A percentile compares a stretch with the other conserved stretches of the same genome.
These are phyloP conservation scores for Spizellomyces sp. DNA, from an alignment of 192 early-diverging fungal genomes.

Conservation along the genomic window DNA sequence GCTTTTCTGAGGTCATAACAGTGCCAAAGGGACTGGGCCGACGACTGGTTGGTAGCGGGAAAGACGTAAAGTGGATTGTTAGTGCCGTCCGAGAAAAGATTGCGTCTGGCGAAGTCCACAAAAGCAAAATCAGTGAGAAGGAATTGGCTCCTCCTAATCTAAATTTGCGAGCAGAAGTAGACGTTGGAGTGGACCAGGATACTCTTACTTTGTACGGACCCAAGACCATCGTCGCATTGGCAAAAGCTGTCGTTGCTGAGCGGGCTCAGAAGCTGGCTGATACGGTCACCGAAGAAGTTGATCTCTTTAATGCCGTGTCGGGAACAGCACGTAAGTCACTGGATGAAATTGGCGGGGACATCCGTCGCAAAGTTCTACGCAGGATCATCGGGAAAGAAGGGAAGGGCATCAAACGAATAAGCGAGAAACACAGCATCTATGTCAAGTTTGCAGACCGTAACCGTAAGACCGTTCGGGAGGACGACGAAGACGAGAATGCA, in stretches of 20 bases:
- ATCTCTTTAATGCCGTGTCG: conserved; percentile 62
- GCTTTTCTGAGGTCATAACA: conserved; percentile 41
- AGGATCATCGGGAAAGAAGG: conserved; percentile 87
- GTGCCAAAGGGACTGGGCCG: conserved; percentile 49
- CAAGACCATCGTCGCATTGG: conserved; percentile 49
- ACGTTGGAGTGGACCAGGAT: conserved; percentile 32
- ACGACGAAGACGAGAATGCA: conserved; percentile 53
- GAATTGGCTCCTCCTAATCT: conserved; percentile 19
- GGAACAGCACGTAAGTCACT: conserved; percentile 58
- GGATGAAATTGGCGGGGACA: conserved; percentile 35
- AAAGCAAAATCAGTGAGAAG: conserved; percentile 32
- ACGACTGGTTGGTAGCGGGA: conserved; percentile 31
- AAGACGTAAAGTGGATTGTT: conserved; percentile 43
- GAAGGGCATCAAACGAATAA: conserved; percentile 77
- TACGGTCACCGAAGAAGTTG: conserved; percentile 69
- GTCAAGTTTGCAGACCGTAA: conserved; percentile 62
- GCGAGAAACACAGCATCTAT: conserved; percentile 70
- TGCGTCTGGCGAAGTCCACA: conserved; percentile 30
- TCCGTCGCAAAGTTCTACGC: conserved; percentile 40
- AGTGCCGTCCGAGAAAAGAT: conserved; percentile 45
- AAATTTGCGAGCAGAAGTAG: conserved; percentile 39
- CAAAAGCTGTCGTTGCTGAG: conserved; percentile 42
- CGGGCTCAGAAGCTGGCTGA: conserved; percentile 54
- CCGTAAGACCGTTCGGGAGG: conserved; percentile 39
- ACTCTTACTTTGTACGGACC: conserved; percentile 49